Evolutionary conservation across 2,329 filamentous ascomycete species (phyloP).

Genomic region (Fusarium tuaranense): DNA sequence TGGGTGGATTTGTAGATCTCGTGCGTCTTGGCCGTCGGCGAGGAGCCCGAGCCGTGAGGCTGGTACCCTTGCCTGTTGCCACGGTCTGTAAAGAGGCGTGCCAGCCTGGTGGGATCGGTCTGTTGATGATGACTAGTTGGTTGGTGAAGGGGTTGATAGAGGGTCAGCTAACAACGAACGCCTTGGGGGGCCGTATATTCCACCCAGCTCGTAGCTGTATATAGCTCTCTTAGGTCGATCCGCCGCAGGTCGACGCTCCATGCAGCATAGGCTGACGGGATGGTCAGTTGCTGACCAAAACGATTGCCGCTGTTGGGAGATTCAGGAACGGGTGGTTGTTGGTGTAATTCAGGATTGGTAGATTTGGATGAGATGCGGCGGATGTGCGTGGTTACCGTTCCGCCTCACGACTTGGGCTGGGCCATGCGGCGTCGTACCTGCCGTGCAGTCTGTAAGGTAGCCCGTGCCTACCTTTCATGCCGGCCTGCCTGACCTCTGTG

Average conservation of each 20-base stretch:
- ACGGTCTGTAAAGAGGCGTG: neutral
- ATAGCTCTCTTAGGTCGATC: neutral
- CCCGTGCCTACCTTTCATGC: neutral
- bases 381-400: slow-evolving; percentile 4
- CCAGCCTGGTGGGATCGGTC: neutral
- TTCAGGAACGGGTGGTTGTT: slow-evolving; percentile 1
- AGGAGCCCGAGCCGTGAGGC: neutral
- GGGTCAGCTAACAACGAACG: neutral
- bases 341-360: slow-evolving; percentile 7
- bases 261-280: neutral
- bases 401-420: slow-evolving; percentile 1
- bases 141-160: neutral
- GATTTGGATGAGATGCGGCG: slow-evolving; percentile 7
- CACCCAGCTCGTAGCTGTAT: neutral
- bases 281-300: slow-evolving; percentile 24
- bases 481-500: neutral
- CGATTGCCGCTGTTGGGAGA: slow-evolving; percentile 21
- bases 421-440: slow-evolving; percentile 10
- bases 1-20: slow-evolving; percentile 32
- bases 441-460: neutral
- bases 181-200: neutral
- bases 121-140: neutral
- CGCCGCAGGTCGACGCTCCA: neutral
- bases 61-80: neutral
- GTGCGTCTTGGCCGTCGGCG: slow-evolving; percentile 8